Evolutionary conservation across 2,329 filamentous ascomycete species (phyloP), one percentile per base, ranked within the genome.

Genomic region (Paracoccidioides lutzii): DNA sequence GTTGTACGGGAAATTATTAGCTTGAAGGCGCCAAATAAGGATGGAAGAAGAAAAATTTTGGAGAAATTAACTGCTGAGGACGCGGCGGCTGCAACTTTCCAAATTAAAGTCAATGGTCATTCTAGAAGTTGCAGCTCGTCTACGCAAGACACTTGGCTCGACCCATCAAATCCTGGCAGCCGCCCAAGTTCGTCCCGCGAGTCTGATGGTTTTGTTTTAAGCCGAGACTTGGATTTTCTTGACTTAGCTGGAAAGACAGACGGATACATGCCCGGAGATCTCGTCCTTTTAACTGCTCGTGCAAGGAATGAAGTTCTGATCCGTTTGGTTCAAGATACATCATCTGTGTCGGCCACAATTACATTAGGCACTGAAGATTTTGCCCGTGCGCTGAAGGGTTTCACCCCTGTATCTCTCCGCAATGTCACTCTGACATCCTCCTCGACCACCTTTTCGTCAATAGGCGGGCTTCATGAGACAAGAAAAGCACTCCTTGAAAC

Each of bases 241-340:
- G 91, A 97, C 60, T 79, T 98, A 55, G 90, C 94, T 15, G 90
- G 93, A 1, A 85, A 91, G 62, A 97, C 91, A 0, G 93, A 98
- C 66, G 93, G 93, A 0, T 98, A 97, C 67, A 96, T 97, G 90
- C 91, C 93, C 0, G 93, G 90, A 3, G 93, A 98, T 69, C 77
- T 98, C 41, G 83, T 86, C 14, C 78, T 96, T 2, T 81, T 98
- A 9, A 87, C 95, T 15, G 85, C 88, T 9, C 81, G 93, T 57
- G 91, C 93, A 41, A 82, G 90, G 54, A 95, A 91, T 63, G 93
- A 97, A 72, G 88, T 91, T 32, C 80, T 98, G 14, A 95, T 97
- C 62, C 85, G 91, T 8, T 85, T 85, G 6, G 84, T 97, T 33
- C 72, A 75, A 33, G 78, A 79, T 59, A 70, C 72, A 0, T 65